Conservation (phyloP, 2,329 filamentous ascomycete species). For the Monosporascus sp. region DNA sequence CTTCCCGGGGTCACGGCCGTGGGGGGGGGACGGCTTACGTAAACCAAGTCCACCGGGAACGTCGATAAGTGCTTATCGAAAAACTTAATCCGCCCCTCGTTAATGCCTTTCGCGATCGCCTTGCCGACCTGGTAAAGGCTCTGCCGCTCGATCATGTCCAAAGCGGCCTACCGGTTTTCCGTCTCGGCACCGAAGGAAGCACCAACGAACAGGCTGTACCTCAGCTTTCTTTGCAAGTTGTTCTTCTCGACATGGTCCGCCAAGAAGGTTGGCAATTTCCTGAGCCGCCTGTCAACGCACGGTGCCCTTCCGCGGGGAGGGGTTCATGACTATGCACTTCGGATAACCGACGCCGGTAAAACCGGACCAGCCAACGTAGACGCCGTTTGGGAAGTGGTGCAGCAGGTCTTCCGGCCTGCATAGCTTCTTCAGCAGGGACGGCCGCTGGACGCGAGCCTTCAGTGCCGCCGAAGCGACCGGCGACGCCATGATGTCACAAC, state of each 20-base stretch:
- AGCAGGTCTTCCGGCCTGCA: constrained; percentile 75
- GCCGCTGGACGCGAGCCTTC: constrained; percentile 68
- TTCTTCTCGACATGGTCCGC: constrained; percentile 89
- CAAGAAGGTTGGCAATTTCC: constrained; percentile 76
- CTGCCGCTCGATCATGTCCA: constrained; percentile 86
- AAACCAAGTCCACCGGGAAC: constrained; percentile 84
- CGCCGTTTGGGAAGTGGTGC: constrained; percentile 72
- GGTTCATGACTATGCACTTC: constrained; percentile 51
- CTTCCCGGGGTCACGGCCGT: constrained; percentile 4
- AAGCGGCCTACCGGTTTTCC: constrained; percentile 82
- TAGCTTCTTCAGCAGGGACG: constrained; percentile 75
- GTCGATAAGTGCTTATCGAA: constrained; percentile 93
- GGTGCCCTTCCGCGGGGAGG: too few relatives aligned
- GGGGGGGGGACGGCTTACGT: constrained; percentile 40
- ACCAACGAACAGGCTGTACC: constrained; percentile 83
- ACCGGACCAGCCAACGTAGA: constrained; percentile 88
- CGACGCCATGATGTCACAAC: constrained; percentile 37
- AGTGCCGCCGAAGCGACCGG: constrained; percentile 65
- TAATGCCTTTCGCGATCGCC: constrained; percentile 85
- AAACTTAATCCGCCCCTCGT: constrained; percentile 82
- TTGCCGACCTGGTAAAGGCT: constrained; percentile 88
- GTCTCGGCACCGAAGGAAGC: constrained; percentile 88
- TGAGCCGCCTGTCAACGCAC: constrained; percentile 29
- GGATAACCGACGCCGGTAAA: constrained; percentile 89
- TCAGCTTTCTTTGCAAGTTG: constrained; percentile 73